Base-by-base conservation (phyloP, 306 rosid genomes). In the Sesbania bispinosa region DNA sequence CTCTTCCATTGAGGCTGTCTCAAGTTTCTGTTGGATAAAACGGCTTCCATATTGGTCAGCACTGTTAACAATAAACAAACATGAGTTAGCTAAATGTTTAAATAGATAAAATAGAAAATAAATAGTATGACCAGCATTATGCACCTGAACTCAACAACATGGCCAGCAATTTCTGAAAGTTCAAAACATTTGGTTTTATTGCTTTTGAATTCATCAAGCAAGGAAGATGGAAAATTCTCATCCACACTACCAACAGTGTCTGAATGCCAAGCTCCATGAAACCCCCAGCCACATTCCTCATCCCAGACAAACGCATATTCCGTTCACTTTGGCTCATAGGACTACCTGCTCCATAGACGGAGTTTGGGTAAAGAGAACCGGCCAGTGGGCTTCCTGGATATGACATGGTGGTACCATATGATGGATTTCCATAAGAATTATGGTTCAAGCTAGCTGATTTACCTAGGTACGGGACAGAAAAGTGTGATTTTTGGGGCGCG, bases 11-110 rank as follows among this genome's bases (percentile, higher is more conserved):
- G 93, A 85, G 42, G 98, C 98, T 2, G 96, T 90, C 69, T 92
- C 98, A 60, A 92, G 98, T 77, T 92, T 92, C 80, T 92, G 98
- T 74, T 92, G 98, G 67, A 92, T 92, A 81, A 89, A 92, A 15
- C 98, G 90, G 77, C 98, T 92, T 69, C 98, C 98, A 63, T 92
- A 92, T 66, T 92, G 98, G 68, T 89, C 98, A 45, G 95, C 87
- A 76, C 98, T 93, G 91, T n/a, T n/a, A n/a, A n/a, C n/a, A 62
- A 53, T 4, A 24, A 10, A 6, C 26, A 24, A 24, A 3, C 4
- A 16, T 0, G 60, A 67, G 69, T 82, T 62, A 73, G 66, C 50
- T 61, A 57, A 62, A 51, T 46, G 33, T 43, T 45, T 62, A 46
- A 35, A 45, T 50, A 62, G 69, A 24, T 30, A 79, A 67, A 53